Conservation (phyloP, 2,329 filamentous ascomycete genomes). For the Calonectria henricotiae region DNA sequence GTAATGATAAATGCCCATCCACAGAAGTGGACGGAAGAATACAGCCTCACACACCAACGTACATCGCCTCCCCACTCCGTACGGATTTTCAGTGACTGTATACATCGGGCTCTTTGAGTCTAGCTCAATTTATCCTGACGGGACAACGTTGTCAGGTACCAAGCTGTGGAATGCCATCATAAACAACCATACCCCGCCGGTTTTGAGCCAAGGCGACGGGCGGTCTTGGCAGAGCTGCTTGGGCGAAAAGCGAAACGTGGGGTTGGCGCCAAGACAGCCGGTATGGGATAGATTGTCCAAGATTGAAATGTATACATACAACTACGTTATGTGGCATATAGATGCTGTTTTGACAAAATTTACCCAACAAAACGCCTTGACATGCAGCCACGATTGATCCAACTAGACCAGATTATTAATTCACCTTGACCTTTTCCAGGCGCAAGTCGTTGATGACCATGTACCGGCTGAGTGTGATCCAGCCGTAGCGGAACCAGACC, state of each 20-base stretch:
- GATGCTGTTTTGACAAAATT: not conserved
- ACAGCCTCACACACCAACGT: not conserved
- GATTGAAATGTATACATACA: slow-evolving; percentile 10
- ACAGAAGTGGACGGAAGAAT: not conserved
- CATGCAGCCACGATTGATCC: not conserved
- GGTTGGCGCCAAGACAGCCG: not conserved
- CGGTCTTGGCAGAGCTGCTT: not conserved
- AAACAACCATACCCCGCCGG: not conserved
- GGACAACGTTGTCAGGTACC: not conserved
- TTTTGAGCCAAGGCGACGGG: not conserved
- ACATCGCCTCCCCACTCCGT: not conserved
- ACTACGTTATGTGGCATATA: slow-evolving; percentile 3
- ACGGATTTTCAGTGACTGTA: too few species aligned
- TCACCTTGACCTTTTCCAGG: slow-evolving; percentile 61
- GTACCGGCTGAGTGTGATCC: slow-evolving; percentile 92
- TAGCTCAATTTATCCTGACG: too few species aligned
- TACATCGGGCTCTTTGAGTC: too few species aligned
- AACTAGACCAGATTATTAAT: not conserved
- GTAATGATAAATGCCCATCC: not conserved
- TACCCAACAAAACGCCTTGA: slow-evolving; percentile 7
- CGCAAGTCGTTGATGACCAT: slow-evolving; percentile 95
- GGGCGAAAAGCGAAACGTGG: not conserved
- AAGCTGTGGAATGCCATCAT: not conserved
- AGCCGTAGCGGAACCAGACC: slow-evolving; percentile 98
- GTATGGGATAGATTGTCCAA: slow-evolving; percentile 1